Evolutionary conservation across 345 rosid genomes (phyloP), one percentile per base, ranked within the genome.

Genomic region (Gossypium arboreum): DNA sequence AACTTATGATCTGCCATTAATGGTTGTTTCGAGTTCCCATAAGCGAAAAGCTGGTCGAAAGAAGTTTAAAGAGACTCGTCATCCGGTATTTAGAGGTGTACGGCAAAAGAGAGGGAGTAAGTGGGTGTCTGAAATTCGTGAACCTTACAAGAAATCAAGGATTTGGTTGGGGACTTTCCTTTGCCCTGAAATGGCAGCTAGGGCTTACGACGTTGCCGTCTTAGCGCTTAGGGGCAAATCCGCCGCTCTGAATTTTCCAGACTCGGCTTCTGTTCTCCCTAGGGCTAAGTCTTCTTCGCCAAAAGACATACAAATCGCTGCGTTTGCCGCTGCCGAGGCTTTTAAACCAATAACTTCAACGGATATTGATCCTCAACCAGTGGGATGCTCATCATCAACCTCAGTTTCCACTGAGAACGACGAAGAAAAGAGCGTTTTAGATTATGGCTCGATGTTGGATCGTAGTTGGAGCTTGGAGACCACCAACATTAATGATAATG

Each of bases 121-220:
- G 15, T 78, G 81, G 81, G 84, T 81, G 4, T 81, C 79, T 27
- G 81, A 81, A 68, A 51, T 78, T 2, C 60, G 84, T 10, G 79
- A 72, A 3, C 84, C 81, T 0, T 60, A 72, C 48, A 59, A 78
- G 47, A 75, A 78, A 54, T 16, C 69, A 4, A 66, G 84, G 34
- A 76, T 81, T 16, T 81, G 81, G 84, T 22, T 81, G 11, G 84
- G 84, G 3, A 78, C 81, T 12, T 81, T 62, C 27, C 13, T 55
- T 1, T 64, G 16, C 8, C 75, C 84, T 0, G 81, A 78, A 76
- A 78, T 81, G 84, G 84, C 81, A 4, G 84, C 81, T 67, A 59
- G 79, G 79, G 84, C 84, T 16, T 71, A 81, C 16, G 84, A 81
- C 17, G 79, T 75, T 25, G 84, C 84, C 17, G 84, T 79, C n/a